Percentiles rank a stretch among this genome's conserved stretches.
phyloP scores from a whole-genome alignment of 2,329 filamentous ascomycete species.

The Fusarium piperis region DNA sequence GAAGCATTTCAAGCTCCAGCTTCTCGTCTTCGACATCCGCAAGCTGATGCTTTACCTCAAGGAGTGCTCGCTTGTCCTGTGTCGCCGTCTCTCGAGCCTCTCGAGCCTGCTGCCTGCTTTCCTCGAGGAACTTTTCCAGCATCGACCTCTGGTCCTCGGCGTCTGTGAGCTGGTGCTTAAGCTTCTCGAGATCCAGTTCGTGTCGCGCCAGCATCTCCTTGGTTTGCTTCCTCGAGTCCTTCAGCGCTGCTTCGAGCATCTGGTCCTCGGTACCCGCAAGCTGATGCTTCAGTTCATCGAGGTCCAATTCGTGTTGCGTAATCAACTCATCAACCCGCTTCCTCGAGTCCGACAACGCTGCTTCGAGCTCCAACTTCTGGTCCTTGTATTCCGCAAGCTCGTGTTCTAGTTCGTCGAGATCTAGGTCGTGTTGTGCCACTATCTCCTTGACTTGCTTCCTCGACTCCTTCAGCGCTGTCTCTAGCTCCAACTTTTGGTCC shows the following conservation, averaged over 20 bases:
- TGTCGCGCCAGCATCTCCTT: not conserved
- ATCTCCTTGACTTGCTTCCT: not conserved
- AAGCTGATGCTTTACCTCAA: not conserved
- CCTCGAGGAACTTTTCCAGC: not conserved
- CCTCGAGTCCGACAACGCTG: not conserved
- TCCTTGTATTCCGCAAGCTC: not conserved
- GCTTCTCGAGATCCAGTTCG: not conserved
- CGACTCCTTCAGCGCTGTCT: not conserved
- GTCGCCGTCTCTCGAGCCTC: not conserved
- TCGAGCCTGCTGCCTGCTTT: not conserved
- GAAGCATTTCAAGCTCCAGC: not conserved
- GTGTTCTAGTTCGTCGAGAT: not conserved
- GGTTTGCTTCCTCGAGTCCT: not conserved
- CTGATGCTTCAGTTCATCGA: not conserved
- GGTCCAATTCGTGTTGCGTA: not conserved
- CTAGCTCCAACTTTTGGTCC: not conserved
- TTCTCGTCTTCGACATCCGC: not conserved
- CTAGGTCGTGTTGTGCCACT: not conserved
- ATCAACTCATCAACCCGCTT: not conserved
- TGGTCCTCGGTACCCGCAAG: not conserved
- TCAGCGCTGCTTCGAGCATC: not conserved
- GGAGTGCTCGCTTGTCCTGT: not conserved
- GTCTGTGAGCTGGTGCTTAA: not conserved
- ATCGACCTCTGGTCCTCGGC: not conserved
- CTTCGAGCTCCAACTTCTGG: not conserved